Evolutionary conservation across 495 filamentous ascomycete genomes (phyloP).

Genomic region (Niebla homalea): DNA sequence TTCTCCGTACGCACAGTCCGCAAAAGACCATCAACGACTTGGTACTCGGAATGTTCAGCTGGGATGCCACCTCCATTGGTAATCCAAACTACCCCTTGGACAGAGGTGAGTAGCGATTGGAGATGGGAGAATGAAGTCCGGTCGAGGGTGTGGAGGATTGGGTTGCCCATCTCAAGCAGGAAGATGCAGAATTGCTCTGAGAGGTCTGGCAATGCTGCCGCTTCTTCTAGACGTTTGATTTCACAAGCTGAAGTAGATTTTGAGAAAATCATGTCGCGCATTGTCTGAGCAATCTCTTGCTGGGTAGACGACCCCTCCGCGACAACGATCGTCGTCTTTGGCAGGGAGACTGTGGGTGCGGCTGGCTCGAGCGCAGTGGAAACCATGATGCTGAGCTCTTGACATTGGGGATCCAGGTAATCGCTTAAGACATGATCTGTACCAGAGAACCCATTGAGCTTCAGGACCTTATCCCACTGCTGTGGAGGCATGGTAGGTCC

Average conservation of each 20-base stretch:
- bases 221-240: background rate
- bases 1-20: conserved; percentile 23
- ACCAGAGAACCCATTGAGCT: conserved; percentile 17
- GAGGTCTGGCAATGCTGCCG: background rate
- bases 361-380: conserved; percentile 3
- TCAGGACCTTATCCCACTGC: conserved; percentile 14
- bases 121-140: no score
- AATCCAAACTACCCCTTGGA: conserved; percentile 25
- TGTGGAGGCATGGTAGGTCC: conserved; percentile 11
- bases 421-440: conserved; percentile 6
- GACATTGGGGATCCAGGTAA: background rate
- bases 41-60: conserved; percentile 10
- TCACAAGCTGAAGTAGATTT: background rate
- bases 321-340: no score
- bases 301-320: no score
- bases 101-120: background rate
- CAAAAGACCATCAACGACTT: conserved; percentile 18
- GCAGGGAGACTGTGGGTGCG: no score
- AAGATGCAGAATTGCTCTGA: no score
- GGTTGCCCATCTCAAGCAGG: no score
- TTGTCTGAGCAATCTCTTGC: no score
- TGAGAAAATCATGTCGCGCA: background rate
- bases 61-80: conserved; percentile 19
- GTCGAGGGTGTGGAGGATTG: no score
- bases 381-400: conserved; percentile 7